Conservation (phyloP, 2,329 filamentous ascomycete genomes). For the Parastagonospora avenae region DNA sequence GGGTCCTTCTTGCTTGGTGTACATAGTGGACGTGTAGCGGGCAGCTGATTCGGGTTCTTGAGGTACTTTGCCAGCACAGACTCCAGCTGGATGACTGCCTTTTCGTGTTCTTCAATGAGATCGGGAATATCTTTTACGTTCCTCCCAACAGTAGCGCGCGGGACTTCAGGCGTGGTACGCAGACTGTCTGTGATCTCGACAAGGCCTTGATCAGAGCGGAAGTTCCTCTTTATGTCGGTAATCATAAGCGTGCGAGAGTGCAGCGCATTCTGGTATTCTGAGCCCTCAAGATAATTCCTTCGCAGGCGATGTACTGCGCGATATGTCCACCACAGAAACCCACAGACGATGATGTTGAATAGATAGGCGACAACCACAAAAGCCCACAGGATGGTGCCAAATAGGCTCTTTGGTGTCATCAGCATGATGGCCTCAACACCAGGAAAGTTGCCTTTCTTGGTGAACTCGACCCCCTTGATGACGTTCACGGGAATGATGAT, state of each 20-base stretch:
- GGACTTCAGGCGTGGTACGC: slow-evolving; percentile 77
- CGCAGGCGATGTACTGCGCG: slow-evolving; percentile 72
- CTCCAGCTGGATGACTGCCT: slow-evolving; percentile 81
- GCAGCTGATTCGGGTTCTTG: slow-evolving; percentile 81
- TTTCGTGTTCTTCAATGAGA: slow-evolving; percentile 82
- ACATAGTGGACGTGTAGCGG: slow-evolving; percentile 76
- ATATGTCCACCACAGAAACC: slow-evolving; percentile 92
- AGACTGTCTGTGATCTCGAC: slow-evolving; percentile 80
- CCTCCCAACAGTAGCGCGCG: slow-evolving; percentile 80
- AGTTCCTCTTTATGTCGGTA: slow-evolving; percentile 80
- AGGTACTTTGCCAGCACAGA: slow-evolving; percentile 85
- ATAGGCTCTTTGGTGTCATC: slow-evolving; percentile 55
- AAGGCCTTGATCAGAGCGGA: slow-evolving; percentile 84
- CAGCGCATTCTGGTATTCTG: slow-evolving; percentile 86
- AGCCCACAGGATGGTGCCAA: slow-evolving; percentile 59
- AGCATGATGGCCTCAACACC: slow-evolving; percentile 23
- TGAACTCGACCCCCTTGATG: slow-evolving; percentile 16
- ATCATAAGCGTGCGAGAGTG: slow-evolving; percentile 74
- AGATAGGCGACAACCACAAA: slow-evolving; percentile 65
- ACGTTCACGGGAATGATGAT: slow-evolving; percentile 85
- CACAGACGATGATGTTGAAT: slow-evolving; percentile 76
- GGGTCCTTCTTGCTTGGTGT: slow-evolving; percentile 77
- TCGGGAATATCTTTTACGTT: slow-evolving; percentile 90
- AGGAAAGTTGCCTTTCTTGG: slow-evolving; percentile 12
- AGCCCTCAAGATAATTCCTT: slow-evolving; percentile 79